Evolutionary conservation across 139 green algal species (phyloP).

Genomic region (Coelastrella sp.): DNA sequence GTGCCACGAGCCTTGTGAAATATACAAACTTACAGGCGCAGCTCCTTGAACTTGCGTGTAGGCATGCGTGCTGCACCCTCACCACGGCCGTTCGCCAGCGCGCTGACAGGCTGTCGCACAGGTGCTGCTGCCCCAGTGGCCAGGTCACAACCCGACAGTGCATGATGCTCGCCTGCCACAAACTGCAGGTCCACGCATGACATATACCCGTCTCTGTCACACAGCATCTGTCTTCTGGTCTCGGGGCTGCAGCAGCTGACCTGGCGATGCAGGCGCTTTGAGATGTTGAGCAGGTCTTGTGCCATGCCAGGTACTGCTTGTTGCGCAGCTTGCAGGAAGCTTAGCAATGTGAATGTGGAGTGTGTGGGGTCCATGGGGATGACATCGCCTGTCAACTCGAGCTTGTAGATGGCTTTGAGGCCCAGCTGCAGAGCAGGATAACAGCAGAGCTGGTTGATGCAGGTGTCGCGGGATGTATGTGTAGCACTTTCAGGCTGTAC

Average conservation of each 20-base stretch:
- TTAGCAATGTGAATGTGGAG: neutral
- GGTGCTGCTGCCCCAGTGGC: neutral
- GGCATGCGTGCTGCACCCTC: neutral
- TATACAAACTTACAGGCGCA: neutral
- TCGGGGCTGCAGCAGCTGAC: neutral
- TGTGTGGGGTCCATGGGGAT: neutral
- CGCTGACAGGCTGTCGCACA: neutral
- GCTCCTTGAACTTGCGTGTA: neutral
- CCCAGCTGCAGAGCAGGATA: conserved; percentile 26
- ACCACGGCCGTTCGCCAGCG: no score
- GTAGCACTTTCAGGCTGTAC: no score
- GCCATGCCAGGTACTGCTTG: conserved; percentile 1
- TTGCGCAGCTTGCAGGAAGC: conserved; percentile 21
- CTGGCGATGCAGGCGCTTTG: conserved; percentile 11
- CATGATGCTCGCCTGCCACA: conserved; percentile 38
- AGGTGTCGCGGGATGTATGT: neutral
- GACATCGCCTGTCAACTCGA: neutral
- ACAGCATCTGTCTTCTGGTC: neutral
- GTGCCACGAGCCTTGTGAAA: no score
- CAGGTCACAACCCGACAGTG: neutral
- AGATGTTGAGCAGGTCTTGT: neutral
- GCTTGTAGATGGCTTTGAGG: conserved; percentile 41
- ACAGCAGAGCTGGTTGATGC: neutral
- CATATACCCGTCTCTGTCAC: neutral
- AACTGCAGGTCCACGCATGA: conserved; percentile 39